Conservation (phyloP, 495 filamentous ascomycete species). For the Penicillium pancosmium region DNA sequence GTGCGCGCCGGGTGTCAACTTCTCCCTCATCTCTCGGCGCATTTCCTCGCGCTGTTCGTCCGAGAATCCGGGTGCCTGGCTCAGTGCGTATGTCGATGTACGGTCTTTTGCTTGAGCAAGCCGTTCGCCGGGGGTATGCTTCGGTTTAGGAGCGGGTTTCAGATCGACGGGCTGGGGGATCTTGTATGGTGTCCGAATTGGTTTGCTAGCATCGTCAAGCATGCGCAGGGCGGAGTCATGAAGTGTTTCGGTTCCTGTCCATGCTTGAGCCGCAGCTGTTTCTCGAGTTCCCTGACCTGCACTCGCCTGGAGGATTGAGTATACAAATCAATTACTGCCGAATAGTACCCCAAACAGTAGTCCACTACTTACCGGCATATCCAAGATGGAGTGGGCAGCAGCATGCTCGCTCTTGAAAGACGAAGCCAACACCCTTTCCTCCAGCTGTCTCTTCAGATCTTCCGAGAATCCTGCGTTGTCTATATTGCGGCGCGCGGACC, state of each 20-base stretch:
- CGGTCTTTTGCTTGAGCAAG: conserved; percentile 80
- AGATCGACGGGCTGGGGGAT: conserved; percentile 65
- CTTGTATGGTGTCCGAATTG: conserved; percentile 56
- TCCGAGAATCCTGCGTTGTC: conserved; percentile 86
- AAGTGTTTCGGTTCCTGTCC: conserved; percentile 75
- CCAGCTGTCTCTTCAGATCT: conserved; percentile 74
- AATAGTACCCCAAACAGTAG: not conserved
- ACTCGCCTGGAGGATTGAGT: conserved; percentile 37
- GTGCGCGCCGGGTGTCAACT: conserved; percentile 73
- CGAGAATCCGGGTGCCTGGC: conserved; percentile 60
- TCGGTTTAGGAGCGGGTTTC: conserved; percentile 53
- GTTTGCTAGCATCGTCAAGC: conserved; percentile 83
- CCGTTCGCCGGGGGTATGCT: conserved; percentile 54
- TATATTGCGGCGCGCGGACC: conserved; percentile 71
- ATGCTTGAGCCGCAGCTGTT: conserved; percentile 70
- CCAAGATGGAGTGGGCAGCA: conserved; percentile 65
- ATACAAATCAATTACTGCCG: conserved; percentile 8
- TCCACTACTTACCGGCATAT: conserved; percentile 55
- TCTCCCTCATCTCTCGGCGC: conserved; percentile 72
- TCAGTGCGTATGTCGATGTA: conserved; percentile 68
- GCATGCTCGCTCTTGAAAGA: conserved; percentile 72
- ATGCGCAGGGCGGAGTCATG: conserved; percentile 84
- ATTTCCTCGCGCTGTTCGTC: conserved; percentile 71
- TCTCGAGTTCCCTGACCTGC: conserved; percentile 75
- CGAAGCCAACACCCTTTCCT: conserved; percentile 70